Evolutionary conservation across 352 stramenopile species (phyloP).

Genomic region (Globisporangium lucens): DNA sequence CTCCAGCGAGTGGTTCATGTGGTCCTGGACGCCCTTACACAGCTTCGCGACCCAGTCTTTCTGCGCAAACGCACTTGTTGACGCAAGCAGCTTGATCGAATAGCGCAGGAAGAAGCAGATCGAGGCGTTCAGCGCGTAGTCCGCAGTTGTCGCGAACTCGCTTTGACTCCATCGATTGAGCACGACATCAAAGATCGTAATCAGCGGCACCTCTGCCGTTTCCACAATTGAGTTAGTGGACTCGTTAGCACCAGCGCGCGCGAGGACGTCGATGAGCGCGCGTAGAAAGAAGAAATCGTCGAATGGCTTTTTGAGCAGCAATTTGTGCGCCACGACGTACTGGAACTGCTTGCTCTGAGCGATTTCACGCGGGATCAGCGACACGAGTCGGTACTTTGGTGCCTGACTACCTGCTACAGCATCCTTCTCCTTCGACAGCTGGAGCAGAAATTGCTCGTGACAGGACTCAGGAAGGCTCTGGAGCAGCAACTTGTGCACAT

Average conservation of each 20-base stretch:
- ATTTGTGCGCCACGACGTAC: constrained; percentile 58
- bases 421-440: constrained; percentile 29
- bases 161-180: constrained; percentile 54
- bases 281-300: constrained; percentile 49
- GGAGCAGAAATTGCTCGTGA: constrained; percentile 44
- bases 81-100: constrained; percentile 34
- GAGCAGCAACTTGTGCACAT: constrained; percentile 33
- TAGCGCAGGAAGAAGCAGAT: constrained; percentile 70
- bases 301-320: constrained; percentile 49
- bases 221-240: background rate
- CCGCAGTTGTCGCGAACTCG: constrained; percentile 41
- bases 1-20: constrained; percentile 66
- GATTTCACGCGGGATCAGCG: constrained; percentile 32
- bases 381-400: constrained; percentile 54
- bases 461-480: constrained; percentile 43
- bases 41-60: constrained; percentile 64
- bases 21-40: constrained; percentile 68
- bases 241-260: background rate
- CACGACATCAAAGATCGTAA: constrained; percentile 52
- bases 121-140: constrained; percentile 56
- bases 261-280: constrained; percentile 42
- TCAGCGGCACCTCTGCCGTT: constrained; percentile 21
- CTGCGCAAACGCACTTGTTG: constrained; percentile 21
- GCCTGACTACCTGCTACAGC: background rate
- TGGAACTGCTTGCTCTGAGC: constrained; percentile 56